Percentiles rank a stretch among this genome's conserved stretches.
Evolutionary conservation across 2,329 filamentous ascomycete genomes (phyloP).

Genomic region (Cordyceps cateniannulata): DNA sequence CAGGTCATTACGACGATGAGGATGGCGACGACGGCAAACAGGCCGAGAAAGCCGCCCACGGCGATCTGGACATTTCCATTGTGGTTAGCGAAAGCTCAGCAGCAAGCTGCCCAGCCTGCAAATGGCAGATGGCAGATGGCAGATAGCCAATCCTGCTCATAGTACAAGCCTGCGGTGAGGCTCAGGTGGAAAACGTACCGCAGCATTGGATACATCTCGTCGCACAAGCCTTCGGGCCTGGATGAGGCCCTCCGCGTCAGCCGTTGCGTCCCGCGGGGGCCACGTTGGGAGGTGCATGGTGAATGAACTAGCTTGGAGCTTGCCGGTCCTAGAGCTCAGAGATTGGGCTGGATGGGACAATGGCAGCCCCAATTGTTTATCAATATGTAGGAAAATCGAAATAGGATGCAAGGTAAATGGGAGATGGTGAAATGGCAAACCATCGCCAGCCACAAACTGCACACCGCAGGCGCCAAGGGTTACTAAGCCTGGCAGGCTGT

Average conservation of each 20-base stretch:
- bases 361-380: not conserved
- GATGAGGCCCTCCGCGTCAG: conserved; percentile 3
- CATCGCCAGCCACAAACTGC: not conserved
- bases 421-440: not conserved
- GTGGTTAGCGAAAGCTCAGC: not conserved
- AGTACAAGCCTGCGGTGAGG: not conserved
- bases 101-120: not conserved
- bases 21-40: not conserved
- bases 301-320: not conserved
- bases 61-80: not conserved
- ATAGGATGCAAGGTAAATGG: not conserved
- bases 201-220: not conserved
- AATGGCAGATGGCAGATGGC: not conserved
- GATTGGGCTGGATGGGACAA: not conserved
- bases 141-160: not conserved
- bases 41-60: not conserved
- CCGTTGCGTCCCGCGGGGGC: not conserved
- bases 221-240: not conserved
- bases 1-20: not conserved
- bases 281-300: not conserved
- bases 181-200: not conserved
- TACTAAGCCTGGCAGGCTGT: not conserved
- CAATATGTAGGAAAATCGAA: not conserved
- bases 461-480: not conserved
- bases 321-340: not conserved